Evolutionary conservation across 768 basidiomycete genomes (phyloP), one percentile per base, ranked within the genome.

Genomic region (Rhodotorula diobovata): DNA sequence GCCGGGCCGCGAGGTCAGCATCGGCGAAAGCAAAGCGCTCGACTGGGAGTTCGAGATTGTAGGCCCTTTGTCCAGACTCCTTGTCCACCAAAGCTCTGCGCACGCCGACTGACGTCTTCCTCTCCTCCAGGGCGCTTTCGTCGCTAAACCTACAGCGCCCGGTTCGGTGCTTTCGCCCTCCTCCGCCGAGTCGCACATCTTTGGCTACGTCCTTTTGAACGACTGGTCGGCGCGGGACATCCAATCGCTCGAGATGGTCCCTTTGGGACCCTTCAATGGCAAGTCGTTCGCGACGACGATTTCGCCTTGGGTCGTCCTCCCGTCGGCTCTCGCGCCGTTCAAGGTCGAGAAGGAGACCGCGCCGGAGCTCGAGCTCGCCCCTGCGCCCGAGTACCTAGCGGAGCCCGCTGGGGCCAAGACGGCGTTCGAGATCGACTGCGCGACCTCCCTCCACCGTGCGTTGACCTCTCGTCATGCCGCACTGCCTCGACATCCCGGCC

Each of bases 261-360:
- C 76, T 4, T 71, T 76, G 11, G 76, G 76, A 1, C 76, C 76
- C 25, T 76, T 76, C 64, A 75, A 76, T 45, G 76, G 76, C 61
- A 76, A 76, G 67, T 72, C 72, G 45, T 76, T 76, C 60, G 69
- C 54, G 9, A 76, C 71, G 37, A 77, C 71, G 21, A 62, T 76
- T 25, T 57, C 59, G 23, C 73, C 76, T 16, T 77, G 74, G 76
- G 67, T 75, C 32, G 62, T 75, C 50, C 64, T 68, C 3, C 71
- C 70, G 30, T 74, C 75, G 15, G 74, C 71, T 1, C 63, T 77
- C 32, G 56, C 57, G 62, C 76, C 74, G 18, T 77, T 75, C 68
- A 43, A 56, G 50, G 59, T 66, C 15, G 34, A 28, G 11, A 61
- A 70, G 30, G 71, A 71, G 20, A 39, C 41, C 5, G 54, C 55